Conservation (phyloP, 495 filamentous ascomycete genomes). For the Penicillium longicatenatum region DNA sequence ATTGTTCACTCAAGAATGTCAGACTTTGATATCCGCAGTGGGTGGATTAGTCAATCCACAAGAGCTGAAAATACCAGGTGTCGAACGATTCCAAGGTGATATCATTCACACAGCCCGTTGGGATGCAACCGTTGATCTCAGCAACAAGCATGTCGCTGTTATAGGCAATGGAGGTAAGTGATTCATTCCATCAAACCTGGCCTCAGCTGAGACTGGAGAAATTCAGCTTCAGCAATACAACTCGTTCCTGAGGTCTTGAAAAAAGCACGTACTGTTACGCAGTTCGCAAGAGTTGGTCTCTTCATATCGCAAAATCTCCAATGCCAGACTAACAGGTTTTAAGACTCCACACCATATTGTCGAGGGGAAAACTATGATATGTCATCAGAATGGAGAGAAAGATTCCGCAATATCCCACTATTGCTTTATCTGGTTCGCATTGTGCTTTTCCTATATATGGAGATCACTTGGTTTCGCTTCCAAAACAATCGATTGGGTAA, state of each 20-base stretch:
- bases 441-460: not conserved
- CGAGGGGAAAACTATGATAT: not conserved
- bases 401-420: not conserved
- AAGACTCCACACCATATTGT: slow-evolving; percentile 6
- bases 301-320: too few relatives aligned
- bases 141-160: slow-evolving; percentile 56
- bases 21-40: slow-evolving; percentile 50
- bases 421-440: slow-evolving; percentile 2
- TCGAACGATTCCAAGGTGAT: slow-evolving; percentile 50
- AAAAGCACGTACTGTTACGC: not conserved
- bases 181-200: not conserved
- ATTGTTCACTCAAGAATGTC: slow-evolving; percentile 36
- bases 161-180: slow-evolving; percentile 47
- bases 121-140: slow-evolving; percentile 54
- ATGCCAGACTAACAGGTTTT: too few relatives aligned
- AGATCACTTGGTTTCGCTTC: not conserved
- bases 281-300: slow-evolving; percentile 1
- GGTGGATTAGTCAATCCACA: slow-evolving; percentile 51
- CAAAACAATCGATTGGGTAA: not conserved
- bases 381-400: not conserved
- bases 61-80: slow-evolving; percentile 43
- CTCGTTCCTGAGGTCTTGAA: not conserved
- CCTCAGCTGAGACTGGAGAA: not conserved
- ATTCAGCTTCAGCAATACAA: not conserved
- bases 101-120: slow-evolving; percentile 61